Evolutionary conservation across 805 yeast genomes (phyloP), one percentile per base, ranked within the genome.

Genomic region (Candida yuanshanica): DNA sequence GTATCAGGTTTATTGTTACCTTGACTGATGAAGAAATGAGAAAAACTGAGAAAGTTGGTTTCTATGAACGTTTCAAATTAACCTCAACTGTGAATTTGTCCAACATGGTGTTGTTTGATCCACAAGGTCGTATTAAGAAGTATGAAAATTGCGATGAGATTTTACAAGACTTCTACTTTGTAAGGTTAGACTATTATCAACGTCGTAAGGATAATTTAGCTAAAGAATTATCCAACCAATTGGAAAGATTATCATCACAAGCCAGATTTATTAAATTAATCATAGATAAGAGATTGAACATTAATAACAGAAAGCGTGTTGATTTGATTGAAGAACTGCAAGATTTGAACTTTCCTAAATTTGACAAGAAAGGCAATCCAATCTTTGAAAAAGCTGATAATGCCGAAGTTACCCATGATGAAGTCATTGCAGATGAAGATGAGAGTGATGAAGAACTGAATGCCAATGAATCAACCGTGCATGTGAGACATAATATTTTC

Each of bases 61-160:
- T 88, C 41, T 75, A 85, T 53, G 95, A 88, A 56, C 72, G 89
- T 58, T 93, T 93, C 67, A 89, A 85, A 57, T 71, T 93, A 40
- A 66, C 78, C 7, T 70, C 88, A 0, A 67, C 83, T 7, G 67
- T 93, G 32, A 80, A 74, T 59, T 68, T 87, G 47, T 74, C 82
- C 35, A 93, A 93, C 60, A 90, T 93, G 96, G 96, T 93, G 42
- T 95, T 96, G 0, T 93, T 93, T 65, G 97, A 93, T 65, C 77
- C 95, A 4, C 74, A 74, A 36, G 96, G 96, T 29, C 77, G 90
- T 50, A 86, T 93, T 53, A 84, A 83, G 58, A 87, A 78, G 60
- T 93, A 89, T 62, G 83, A 81, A 11, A 69, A 70, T 37, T 83
- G 83, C 2, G 76, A 77, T 48, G 91, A 88, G 35, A 91, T 93